Evolutionary conservation across 768 basidiomycete genomes (phyloP), one percentile per base, ranked within the genome.

Genomic region (Grammothele lineata): DNA sequence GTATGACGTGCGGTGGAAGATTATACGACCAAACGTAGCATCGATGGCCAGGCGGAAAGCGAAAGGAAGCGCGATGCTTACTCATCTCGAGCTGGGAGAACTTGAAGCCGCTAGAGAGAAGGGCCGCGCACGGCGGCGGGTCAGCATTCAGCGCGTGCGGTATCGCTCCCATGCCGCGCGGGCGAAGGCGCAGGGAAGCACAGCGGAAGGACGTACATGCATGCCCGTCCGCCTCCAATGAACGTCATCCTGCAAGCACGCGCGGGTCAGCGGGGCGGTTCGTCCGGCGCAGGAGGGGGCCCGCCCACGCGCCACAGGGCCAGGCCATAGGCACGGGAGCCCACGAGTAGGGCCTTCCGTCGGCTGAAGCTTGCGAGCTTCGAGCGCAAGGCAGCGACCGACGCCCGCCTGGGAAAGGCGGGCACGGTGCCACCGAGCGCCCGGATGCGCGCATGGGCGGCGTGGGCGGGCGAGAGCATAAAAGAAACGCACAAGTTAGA

Each of bases 201-300:
- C 27, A 33, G 35, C n/a, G 26, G 23, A 18, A 4, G 15, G 35
- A 53, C 62, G 27, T 43, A 64, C 63, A 63, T 64, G 57, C 64
- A 64, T 7, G 60, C 57, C 11, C 64, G 41, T 17, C 56, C 56
- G 1, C 64, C 64, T 2, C 61, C 61, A 40, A 61, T 57, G 43
- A 62, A 62, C 1, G 64, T 61, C 64, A 65, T 62, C 46, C 64
- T 65, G 49, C 30, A 12, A 12, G 18, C n/a, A n/a, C n/a, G n/a
- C n/a, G n/a, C n/a, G n/a, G n/a, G n/a, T n/a, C n/a, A n/a, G n/a
- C n/a, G n/a, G n/a, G n/a, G n/a, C n/a, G n/a, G n/a, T n/a, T n/a
- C n/a, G n/a, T n/a, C n/a, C n/a, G n/a, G n/a, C n/a, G n/a, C n/a
- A n/a, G n/a, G n/a, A n/a, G n/a, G n/a, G n/a, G n/a, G n/a, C n/a